phyloP scores from a whole-genome alignment of 306 rosid species.

The Vigna reflexopilosa region DNA sequence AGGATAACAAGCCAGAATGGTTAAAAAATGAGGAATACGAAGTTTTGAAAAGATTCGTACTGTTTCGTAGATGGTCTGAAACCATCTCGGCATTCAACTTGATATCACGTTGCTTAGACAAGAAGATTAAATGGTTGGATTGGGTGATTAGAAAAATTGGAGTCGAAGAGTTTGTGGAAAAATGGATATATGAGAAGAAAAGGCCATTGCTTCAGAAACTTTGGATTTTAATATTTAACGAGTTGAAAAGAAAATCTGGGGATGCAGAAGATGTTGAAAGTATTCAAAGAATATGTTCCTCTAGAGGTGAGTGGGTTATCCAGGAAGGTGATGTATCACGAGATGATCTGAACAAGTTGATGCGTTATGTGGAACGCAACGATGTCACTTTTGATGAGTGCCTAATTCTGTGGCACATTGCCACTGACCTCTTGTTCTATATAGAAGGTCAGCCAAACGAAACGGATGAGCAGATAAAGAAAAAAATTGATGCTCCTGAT shows the following conservation, averaged over 20 bases:
- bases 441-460: not conserved
- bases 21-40: not conserved
- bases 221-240: constrained; percentile 27
- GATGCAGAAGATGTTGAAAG: constrained; percentile 9
- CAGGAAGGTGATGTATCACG: not conserved
- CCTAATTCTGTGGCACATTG: constrained; percentile 42
- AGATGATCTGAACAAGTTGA: not conserved
- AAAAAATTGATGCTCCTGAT: not conserved
- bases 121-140: not conserved
- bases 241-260: constrained; percentile 29
- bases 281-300: constrained; percentile 12
- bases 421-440: constrained; percentile 40
- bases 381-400: constrained; percentile 29
- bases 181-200: not conserved
- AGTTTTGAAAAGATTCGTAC: constrained; percentile 1
- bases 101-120: constrained; percentile 40
- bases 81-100: constrained; percentile 45
- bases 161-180: not conserved
- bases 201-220: not conserved
- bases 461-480: not conserved
- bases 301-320: constrained; percentile 37
- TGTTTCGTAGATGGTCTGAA: constrained; percentile 57
- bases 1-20: not conserved
- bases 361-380: not conserved
- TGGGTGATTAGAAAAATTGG: not conserved